Evolutionary conservation across 768 basidiomycete species (phyloP).

Genomic region (Calvatia gigantea): DNA sequence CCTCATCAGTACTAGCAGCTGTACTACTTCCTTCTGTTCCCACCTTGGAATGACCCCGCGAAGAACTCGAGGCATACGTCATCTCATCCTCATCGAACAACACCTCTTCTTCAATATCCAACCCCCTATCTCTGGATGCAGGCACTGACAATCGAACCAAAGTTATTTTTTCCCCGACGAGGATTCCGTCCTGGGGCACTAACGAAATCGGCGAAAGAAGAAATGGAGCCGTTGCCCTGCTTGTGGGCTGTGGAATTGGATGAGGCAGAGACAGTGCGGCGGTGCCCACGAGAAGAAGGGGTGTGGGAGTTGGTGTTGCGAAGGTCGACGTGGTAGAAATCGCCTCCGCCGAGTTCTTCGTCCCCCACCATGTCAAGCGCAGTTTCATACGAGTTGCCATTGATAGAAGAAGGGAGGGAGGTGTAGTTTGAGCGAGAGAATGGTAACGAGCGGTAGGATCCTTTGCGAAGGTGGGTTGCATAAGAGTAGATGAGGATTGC

Average conservation of each 20-base stretch:
- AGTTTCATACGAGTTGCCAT: constrained; percentile 35
- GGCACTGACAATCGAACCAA: constrained; percentile 19
- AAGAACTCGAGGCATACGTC: constrained; percentile 39
- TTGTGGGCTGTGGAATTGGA: constrained; percentile 8
- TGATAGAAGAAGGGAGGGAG: constrained; percentile 20
- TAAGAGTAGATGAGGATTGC: constrained; percentile 89
- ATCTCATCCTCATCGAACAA: constrained; percentile 62
- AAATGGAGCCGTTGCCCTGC: constrained; percentile 33
- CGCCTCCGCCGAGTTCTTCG: constrained; percentile 67
- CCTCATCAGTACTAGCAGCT: constrained; percentile 34
- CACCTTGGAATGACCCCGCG: constrained; percentile 38
- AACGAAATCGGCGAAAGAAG: constrained; percentile 64
- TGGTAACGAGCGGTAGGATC: constrained; percentile 83
- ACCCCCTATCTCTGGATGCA: constrained; percentile 29
- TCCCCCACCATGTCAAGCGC: constrained; percentile 34
- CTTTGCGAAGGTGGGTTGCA: constrained; percentile 86
- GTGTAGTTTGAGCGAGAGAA: constrained; percentile 41
- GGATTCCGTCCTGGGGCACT: constrained; percentile 44
- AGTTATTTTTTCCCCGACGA: constrained; percentile 21
- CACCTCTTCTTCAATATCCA: constrained; percentile 47
- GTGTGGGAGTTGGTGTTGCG: constrained; percentile 31
- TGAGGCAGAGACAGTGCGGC: constrained; percentile 21
- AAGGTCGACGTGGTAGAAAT: constrained; percentile 65
- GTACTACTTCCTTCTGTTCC: constrained; percentile 41
- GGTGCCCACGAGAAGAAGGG: constrained; percentile 29